A percentile compares a stretch with the other conserved stretches of the same genome.
Evolutionary conservation across 805 yeast genomes (phyloP).

Genomic region (Geotrichum ghanense): DNA sequence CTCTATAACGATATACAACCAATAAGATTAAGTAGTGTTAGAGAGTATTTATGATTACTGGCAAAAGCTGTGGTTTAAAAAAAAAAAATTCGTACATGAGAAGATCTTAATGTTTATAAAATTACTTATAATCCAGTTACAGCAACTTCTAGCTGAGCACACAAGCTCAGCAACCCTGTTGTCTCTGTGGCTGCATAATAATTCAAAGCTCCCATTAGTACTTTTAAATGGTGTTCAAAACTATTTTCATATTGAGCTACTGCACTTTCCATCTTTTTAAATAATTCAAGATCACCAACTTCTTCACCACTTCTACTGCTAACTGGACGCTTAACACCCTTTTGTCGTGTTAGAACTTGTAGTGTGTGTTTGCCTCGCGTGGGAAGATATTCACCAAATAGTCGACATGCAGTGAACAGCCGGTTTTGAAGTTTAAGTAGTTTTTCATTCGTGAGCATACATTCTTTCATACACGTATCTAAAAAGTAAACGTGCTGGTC

Average conservation of each 20-base stretch:
- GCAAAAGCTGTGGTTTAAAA: no score
- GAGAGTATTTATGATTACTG: no score
- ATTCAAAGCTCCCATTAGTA: conserved; percentile 31
- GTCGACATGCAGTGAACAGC: conserved; percentile 29
- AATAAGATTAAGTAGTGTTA: no score
- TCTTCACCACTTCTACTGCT: conserved; percentile 15
- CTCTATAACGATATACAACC: no score
- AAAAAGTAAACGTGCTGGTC: conserved; percentile 43
- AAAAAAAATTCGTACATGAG: no score
- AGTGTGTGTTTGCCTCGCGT: conserved; percentile 14
- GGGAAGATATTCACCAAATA: conserved; percentile 18
- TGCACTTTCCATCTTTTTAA: conserved; percentile 18
- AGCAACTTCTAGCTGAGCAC: conserved; percentile 27
- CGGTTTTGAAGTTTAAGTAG: conserved; percentile 35
- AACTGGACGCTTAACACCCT: conserved; percentile 10
- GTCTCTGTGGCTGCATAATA: conserved; percentile 35
- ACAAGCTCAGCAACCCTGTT: conserved; percentile 30
- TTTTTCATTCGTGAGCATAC: conserved; percentile 50
- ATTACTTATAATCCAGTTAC: no score
- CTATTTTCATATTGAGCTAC: conserved; percentile 23
- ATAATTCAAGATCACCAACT: conserved; percentile 15
- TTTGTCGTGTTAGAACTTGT: conserved; percentile 19
- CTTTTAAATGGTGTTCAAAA: conserved; percentile 33
- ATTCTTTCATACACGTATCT: conserved; percentile 52
- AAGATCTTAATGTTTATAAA: no score